phyloP scores from a whole-genome alignment of 768 basidiomycete species.

The Boletellus emodensis region DNA sequence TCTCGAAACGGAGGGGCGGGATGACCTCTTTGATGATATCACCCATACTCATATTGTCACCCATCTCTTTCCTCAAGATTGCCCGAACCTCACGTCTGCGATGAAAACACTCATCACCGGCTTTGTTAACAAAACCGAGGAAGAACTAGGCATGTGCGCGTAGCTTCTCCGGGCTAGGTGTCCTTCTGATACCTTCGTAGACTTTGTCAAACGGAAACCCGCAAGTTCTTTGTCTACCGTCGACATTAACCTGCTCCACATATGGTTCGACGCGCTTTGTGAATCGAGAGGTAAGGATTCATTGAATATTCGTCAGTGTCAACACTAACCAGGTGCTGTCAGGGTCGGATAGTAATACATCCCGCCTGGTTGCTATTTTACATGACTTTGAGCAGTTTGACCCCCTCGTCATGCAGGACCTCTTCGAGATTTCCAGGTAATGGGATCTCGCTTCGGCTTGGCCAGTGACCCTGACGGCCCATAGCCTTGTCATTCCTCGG shows the following conservation, averaged over 20 bases:
- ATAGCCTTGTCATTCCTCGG: conserved; percentile 47
- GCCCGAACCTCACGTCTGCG: conserved; percentile 44
- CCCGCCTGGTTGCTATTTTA: conserved; percentile 54
- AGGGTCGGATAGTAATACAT: conserved; percentile 17
- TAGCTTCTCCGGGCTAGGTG: not conserved
- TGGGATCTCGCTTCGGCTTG: not conserved
- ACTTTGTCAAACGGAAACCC: conserved; percentile 41
- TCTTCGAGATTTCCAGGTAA: conserved; percentile 71
- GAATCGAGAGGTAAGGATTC: conserved; percentile 36
- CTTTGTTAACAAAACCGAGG: conserved; percentile 42
- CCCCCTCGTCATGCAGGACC: conserved; percentile 55
- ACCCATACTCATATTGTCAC: conserved; percentile 30
- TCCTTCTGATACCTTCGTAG: conserved; percentile 20
- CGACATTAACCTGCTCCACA: conserved; percentile 56
- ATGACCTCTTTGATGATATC: conserved; percentile 21
- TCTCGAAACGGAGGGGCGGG: conserved; percentile 30
- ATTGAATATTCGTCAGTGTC: not conserved
- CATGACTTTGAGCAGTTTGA: conserved; percentile 79
- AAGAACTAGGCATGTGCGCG: conserved; percentile 28
- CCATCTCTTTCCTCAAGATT: conserved; percentile 59
- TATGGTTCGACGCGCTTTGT: conserved; percentile 52
- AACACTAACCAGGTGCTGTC: not conserved
- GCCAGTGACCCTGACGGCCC: not conserved
- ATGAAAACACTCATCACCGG: conserved; percentile 56
- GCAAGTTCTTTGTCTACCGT: conserved; percentile 52